Conservation (phyloP, 345 rosid genomes). For the Hypericum androsaemum region DNA sequence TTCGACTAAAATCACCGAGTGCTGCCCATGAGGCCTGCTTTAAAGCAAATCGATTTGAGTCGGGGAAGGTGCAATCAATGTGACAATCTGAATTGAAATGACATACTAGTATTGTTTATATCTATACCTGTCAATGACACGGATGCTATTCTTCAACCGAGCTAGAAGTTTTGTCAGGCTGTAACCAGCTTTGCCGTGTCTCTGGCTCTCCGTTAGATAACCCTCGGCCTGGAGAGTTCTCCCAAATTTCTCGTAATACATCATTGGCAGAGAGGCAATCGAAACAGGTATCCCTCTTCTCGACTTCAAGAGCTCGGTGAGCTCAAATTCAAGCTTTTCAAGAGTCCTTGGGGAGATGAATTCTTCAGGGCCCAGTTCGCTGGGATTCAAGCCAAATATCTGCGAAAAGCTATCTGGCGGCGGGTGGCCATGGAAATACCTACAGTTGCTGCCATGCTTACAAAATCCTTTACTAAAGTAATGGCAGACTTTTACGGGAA, state of each 20-base stretch:
- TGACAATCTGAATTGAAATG: neutral
- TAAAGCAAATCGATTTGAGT: neutral
- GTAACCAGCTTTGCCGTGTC: constrained; percentile 93
- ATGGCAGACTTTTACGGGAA: constrained; percentile 76
- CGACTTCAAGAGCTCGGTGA: constrained; percentile 61
- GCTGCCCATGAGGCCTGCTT: constrained; percentile 90
- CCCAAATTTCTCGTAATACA: constrained; percentile 79
- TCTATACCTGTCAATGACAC: constrained; percentile 71
- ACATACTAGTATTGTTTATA: neutral
- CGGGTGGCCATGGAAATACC: constrained; percentile 65
- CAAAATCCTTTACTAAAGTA: constrained; percentile 80
- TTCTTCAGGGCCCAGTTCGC: constrained; percentile 45
- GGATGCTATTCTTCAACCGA: constrained; percentile 69
- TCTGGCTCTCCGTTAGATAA: constrained; percentile 92
- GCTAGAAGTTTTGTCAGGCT: constrained; percentile 92
- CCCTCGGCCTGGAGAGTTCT: constrained; percentile 91
- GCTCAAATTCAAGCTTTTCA: constrained; percentile 77
- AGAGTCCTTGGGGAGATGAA: constrained; percentile 56
- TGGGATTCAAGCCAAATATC: constrained; percentile 30
- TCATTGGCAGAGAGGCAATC: constrained; percentile 85
- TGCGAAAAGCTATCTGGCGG: constrained; percentile 44
- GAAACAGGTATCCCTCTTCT: constrained; percentile 87
- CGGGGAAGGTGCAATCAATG: neutral
- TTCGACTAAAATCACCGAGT: constrained; percentile 74
- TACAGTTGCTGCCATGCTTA: constrained; percentile 78